These are phyloP conservation scores for Dendrocalamus sinicus DNA, from an alignment of 176 grass and related monocot genomes.

Conservation along the genomic window DNA sequence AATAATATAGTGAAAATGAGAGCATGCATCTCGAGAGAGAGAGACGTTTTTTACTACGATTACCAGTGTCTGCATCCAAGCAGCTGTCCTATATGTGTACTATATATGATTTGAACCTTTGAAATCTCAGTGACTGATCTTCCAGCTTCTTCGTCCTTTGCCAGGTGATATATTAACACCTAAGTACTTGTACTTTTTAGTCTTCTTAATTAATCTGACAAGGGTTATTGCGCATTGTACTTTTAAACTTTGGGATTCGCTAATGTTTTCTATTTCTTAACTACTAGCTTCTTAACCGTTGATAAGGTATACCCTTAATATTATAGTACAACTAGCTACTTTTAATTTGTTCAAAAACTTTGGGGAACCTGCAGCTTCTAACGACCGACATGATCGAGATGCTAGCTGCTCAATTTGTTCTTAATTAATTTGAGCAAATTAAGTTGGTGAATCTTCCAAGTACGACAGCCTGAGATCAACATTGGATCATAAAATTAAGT, in stretches of 20 bases:
- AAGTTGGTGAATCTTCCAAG: background rate
- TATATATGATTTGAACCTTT: background rate
- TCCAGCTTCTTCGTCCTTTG: background rate
- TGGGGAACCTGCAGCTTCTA: background rate
- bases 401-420: background rate
- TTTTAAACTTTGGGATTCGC: constrained; percentile 39
- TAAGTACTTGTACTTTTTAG: constrained; percentile 20
- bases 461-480: background rate
- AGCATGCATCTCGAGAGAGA: too few relatives aligned
- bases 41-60: background rate
- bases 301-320: background rate
- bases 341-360: constrained; percentile 1
- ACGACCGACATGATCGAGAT: constrained; percentile 6
- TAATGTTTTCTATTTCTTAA: background rate
- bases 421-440: constrained; percentile 19
- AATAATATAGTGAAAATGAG: too few relatives aligned
- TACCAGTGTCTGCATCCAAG: background rate
- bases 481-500: constrained; percentile 32
- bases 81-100: too few relatives aligned
- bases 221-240: constrained; percentile 15
- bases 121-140: constrained; percentile 19
- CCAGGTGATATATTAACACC: background rate
- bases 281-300: constrained; percentile 22
- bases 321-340: background rate
- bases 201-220: constrained; percentile 43